phyloP scores from a whole-genome alignment of 805 yeast species.

The Metschnikowia corniflorae region DNA sequence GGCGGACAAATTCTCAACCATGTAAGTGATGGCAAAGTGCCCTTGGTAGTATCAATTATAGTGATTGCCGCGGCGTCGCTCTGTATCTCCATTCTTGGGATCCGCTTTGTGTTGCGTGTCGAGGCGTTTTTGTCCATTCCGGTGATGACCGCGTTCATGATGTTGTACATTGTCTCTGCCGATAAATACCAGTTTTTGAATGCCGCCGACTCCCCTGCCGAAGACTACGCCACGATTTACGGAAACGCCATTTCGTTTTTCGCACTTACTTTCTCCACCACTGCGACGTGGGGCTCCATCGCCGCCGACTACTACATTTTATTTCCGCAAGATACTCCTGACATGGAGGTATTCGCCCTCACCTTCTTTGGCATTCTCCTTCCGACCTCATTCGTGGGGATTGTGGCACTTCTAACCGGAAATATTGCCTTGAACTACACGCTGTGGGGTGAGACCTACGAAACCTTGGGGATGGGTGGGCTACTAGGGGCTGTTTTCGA shows the following conservation, averaged over 20 bases:
- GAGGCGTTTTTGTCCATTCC: conserved; percentile 70
- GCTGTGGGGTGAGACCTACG: conserved; percentile 58
- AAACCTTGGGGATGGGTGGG: conserved; percentile 69
- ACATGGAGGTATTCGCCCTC: conserved; percentile 48
- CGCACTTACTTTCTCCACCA: conserved; percentile 68
- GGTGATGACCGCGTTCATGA: conserved; percentile 59
- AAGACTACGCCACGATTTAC: conserved; percentile 35
- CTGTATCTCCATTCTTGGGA: conserved; percentile 72
- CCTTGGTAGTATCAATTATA: conserved; percentile 70
- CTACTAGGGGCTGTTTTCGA: conserved; percentile 58
- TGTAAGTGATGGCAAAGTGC: conserved; percentile 61
- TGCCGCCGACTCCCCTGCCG: conserved; percentile 18
- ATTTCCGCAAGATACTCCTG: conserved; percentile 69
- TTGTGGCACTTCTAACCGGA: conserved; percentile 68
- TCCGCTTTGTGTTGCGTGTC: conserved; percentile 61
- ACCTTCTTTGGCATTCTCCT: conserved; percentile 65
- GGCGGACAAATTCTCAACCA: conserved; percentile 81
- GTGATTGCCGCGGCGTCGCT: conserved; percentile 65
- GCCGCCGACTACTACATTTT: conserved; percentile 82
- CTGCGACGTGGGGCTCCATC: conserved; percentile 86
- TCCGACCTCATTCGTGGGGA: conserved; percentile 75
- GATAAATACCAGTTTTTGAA: conserved; percentile 39
- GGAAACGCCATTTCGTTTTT: conserved; percentile 77
- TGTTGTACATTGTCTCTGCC: conserved; percentile 62
- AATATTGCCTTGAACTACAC: conserved; percentile 56